These are phyloP conservation scores for Dillenia suffruticosa DNA, from an alignment of 164 flowering plant species.

Conservation along the genomic window DNA sequence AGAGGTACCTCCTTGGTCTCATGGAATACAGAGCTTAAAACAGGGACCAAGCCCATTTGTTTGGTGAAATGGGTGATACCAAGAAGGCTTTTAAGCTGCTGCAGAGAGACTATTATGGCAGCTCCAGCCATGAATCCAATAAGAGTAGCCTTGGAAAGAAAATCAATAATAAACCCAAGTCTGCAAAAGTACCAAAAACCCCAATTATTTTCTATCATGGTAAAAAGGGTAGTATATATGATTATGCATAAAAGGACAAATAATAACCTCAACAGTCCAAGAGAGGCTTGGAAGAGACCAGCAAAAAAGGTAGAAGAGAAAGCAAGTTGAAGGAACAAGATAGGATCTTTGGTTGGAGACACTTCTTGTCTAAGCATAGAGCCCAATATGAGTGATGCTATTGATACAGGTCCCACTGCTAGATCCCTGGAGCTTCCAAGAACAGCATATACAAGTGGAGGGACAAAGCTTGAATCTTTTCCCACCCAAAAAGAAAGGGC, in stretches of 20 bases:
- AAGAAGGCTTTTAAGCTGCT: slow-evolving; percentile 82
- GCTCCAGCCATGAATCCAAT: slow-evolving; percentile 99
- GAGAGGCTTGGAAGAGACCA: slow-evolving; percentile 84
- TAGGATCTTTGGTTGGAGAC: slow-evolving; percentile 55
- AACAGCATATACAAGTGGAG: slow-evolving; percentile 82
- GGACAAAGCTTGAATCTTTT: slow-evolving; percentile 93
- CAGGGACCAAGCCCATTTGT: slow-evolving; percentile 78
- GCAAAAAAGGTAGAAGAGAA: slow-evolving; percentile 87
- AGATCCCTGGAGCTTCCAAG: slow-evolving; percentile 89
- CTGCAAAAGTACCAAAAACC: slow-evolving; percentile 29
- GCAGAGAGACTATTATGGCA: slow-evolving; percentile 91
- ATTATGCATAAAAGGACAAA: not conserved
- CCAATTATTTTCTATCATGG: not conserved
- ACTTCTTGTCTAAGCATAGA: slow-evolving; percentile 80
- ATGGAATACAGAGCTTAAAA: slow-evolving; percentile 73
- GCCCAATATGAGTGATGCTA: slow-evolving; percentile 86
- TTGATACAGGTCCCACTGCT: slow-evolving; percentile 95
- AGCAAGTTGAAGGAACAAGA: slow-evolving; percentile 77
- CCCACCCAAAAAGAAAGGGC: not conserved
- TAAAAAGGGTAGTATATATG: not conserved
- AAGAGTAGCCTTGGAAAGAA: slow-evolving; percentile 82
- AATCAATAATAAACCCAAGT: slow-evolving; percentile 91
- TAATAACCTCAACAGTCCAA: slow-evolving; percentile 72
- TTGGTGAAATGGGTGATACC: slow-evolving; percentile 86
- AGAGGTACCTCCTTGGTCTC: slow-evolving; percentile 52